These are phyloP conservation scores for Ogataea saltuana DNA, from an alignment of 805 yeast species.

Conservation along the genomic window DNA sequence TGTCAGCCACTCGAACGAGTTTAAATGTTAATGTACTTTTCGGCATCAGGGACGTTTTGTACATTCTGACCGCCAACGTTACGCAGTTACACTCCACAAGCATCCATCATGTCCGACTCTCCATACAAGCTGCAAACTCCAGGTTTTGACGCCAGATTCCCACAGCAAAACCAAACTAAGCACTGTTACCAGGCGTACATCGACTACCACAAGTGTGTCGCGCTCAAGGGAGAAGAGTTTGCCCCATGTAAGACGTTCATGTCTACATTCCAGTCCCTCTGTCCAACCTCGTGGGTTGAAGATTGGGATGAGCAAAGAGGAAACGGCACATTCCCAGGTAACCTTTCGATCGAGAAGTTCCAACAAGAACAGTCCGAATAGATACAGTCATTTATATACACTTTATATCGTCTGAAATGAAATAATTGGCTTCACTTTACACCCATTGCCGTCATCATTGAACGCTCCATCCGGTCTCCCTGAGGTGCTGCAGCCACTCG, in stretches of 20 bases:
- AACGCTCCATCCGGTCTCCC: slow-evolving; percentile 10
- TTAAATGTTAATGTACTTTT: slow-evolving; percentile 4
- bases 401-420: slow-evolving; percentile 5
- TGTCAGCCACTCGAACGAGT: slow-evolving; percentile 2
- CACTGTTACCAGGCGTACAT: slow-evolving; percentile 98
- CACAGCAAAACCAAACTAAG: slow-evolving; percentile 95
- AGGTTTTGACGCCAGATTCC: slow-evolving; percentile 92
- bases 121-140: slow-evolving; percentile 55
- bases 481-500: slow-evolving; percentile 6
- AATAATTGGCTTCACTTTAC: slow-evolving; percentile 3
- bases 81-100: background rate
- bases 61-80: too few relatives aligned
- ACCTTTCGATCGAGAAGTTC: slow-evolving; percentile 37
- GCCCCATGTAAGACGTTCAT: slow-evolving; percentile 96
- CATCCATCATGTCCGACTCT: slow-evolving; percentile 36
- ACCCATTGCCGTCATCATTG: slow-evolving; percentile 1
- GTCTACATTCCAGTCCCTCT: slow-evolving; percentile 83
- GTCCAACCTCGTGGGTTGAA: slow-evolving; percentile 84
- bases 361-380: slow-evolving; percentile 21
- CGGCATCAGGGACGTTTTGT: too few relatives aligned
- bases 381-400: slow-evolving; percentile 10
- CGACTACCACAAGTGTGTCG: slow-evolving; percentile 96
- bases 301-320: slow-evolving; percentile 87
- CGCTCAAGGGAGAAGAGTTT: slow-evolving; percentile 96
- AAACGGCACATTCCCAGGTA: slow-evolving; percentile 42